Base-by-base conservation (phyloP, 169 alveolate genomes). In the Eimeria brunetti region DNA sequence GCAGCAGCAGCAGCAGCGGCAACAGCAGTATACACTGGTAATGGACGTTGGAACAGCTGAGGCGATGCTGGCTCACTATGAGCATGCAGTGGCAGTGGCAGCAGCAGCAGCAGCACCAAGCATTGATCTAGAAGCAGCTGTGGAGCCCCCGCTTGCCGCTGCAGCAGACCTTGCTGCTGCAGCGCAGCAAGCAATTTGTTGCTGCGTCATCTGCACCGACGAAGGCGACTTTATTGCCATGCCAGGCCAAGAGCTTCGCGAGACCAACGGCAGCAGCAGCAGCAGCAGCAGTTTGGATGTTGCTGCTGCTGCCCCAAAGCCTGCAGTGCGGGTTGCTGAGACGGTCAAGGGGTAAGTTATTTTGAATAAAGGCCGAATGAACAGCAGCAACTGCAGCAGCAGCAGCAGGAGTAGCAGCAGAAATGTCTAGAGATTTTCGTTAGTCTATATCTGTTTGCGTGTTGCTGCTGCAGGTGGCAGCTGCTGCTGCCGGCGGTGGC, bases 391-490 rank as follows among this genome's bases (percentile, higher is more conserved):
- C 53, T 51, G 73, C 53, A 20, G 76, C 73, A 83, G 58, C 60
- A n/a, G 78, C 78, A 60, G 91, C 51, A 56, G 14, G 58, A 83
- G 90, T 76, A 83, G 76, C 76, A 12, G n/a, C 36, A 14, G 27
- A 22, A 22, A 24, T 11, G 64, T 5, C 30, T 30, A 56, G 49
- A 51, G 6, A 27, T 14, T 30, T 56, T 9, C 30, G 76, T 60
- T 33, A 38, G 44, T 30, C 4, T 67, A 36, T n/a, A 16, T 49
- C 89, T 24, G 89, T 53, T 27, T 75, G 67, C 30, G 89, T 49
- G 73, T 81, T 76, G 86, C 80, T 84, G 78, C 91, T 84, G 91
- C 80, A 84, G 91, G 91, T 84, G 75, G 91, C 80, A 84, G 80
- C 75, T 16, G 91, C 78, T 84, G 91, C 91, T 84, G 78, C 91